Conservation (phyloP, 2,329 filamentous ascomycete species). For the Epichloe sp. region DNA sequence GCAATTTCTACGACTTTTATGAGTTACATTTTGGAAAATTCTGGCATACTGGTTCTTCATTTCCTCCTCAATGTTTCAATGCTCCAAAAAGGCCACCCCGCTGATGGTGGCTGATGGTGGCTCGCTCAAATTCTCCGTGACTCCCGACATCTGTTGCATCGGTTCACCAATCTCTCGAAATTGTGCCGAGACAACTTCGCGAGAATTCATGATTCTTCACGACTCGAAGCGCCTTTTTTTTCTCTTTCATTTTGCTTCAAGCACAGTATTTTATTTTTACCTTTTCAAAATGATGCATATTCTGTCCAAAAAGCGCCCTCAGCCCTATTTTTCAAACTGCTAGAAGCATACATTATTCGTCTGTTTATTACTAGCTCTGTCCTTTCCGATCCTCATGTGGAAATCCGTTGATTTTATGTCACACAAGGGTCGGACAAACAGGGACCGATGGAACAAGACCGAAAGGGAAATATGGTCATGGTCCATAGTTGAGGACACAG, state of each 20-base stretch:
- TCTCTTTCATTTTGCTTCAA: too few relatives aligned
- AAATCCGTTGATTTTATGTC: neutral
- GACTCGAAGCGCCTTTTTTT: too few relatives aligned
- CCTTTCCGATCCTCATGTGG: neutral
- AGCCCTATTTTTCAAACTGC: neutral
- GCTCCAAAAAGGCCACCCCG: neutral
- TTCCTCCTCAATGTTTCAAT: neutral
- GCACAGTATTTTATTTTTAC: too few relatives aligned
- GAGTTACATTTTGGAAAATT: neutral
- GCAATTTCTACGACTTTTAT: neutral
- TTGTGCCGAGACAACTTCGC: too few relatives aligned
- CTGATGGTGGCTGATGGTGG: too few relatives aligned
- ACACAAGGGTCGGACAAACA: neutral
- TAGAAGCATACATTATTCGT: neutral
- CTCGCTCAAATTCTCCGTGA: too few relatives aligned
- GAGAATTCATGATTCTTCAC: too few relatives aligned
- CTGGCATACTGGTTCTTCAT: neutral
- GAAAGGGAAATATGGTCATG: neutral
- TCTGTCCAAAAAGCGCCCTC: neutral
- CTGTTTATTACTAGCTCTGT: neutral
- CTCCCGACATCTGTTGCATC: too few relatives aligned
- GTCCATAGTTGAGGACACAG: neutral
- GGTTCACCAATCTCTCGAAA: too few relatives aligned
- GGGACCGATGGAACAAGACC: neutral
- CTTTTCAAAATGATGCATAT: neutral